Percentiles rank a stretch among this genome's conserved stretches.
phyloP scores from a whole-genome alignment of 495 filamentous ascomycete species.

The Pyrenula massariospora region DNA sequence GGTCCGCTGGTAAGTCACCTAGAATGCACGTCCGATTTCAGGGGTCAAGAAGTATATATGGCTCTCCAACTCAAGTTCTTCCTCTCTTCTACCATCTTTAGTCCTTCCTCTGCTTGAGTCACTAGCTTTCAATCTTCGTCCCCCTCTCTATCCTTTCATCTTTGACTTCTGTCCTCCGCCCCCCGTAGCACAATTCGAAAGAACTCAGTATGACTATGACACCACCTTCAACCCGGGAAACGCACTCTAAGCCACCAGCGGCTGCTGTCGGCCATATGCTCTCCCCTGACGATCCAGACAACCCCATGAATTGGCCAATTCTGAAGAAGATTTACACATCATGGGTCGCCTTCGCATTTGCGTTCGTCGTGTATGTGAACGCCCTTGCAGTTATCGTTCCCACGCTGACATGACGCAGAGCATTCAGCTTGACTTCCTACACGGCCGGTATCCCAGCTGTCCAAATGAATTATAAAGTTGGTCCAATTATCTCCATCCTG shows the following conservation, averaged over 20 bases:
- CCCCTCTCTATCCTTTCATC: too few species aligned
- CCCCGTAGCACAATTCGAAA: background rate
- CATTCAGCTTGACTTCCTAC: conserved; percentile 37
- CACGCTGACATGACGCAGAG: conserved; percentile 16
- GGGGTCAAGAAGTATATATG: background rate
- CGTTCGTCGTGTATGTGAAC: conserved; percentile 20
- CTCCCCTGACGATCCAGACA: conserved; percentile 26
- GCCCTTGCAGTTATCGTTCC: background rate
- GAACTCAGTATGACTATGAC: background rate
- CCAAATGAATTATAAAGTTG: conserved; percentile 25
- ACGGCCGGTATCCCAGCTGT: conserved; percentile 29
- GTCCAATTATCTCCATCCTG: conserved; percentile 33
- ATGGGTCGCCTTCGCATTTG: conserved; percentile 20
- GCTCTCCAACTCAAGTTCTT: background rate
- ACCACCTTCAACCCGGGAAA: background rate
- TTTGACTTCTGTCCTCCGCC: background rate
- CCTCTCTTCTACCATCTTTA: background rate
- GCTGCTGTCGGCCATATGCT: conserved; percentile 10
- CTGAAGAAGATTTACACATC: conserved; percentile 27
- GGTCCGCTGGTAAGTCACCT: background rate
- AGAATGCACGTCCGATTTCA: too few species aligned
- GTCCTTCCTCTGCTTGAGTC: background rate
- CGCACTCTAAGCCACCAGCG: background rate
- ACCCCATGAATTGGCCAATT: conserved; percentile 43
- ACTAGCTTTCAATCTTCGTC: background rate